phyloP scores from a whole-genome alignment of 2,329 filamentous ascomycete genomes.

The Xylariales sp. region DNA sequence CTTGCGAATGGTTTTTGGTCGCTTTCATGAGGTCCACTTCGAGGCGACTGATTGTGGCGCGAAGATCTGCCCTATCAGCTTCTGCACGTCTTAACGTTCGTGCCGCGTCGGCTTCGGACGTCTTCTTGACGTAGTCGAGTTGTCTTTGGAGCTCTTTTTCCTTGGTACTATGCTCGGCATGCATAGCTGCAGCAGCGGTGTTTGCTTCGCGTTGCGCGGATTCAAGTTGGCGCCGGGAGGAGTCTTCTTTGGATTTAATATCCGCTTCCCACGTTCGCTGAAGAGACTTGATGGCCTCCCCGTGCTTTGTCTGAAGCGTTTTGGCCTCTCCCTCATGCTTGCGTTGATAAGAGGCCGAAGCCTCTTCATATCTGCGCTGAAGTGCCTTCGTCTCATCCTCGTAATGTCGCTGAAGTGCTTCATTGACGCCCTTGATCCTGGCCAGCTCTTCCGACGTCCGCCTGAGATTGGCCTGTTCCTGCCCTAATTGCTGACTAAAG shows the following conservation, averaged over 20 bases:
- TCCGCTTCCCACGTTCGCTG: not conserved
- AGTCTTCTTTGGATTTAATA: constrained; percentile 32
- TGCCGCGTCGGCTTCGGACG: constrained; percentile 32
- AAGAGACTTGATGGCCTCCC: not conserved
- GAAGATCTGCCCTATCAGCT: constrained; percentile 27
- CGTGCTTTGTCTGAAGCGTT: constrained; percentile 2
- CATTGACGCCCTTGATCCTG: constrained; percentile 61
- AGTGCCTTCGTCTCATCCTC: constrained; percentile 56
- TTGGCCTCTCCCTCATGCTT: constrained; percentile 2
- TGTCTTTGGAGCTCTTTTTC: constrained; percentile 34
- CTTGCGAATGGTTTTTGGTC: constrained; percentile 55
- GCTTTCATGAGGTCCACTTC: constrained; percentile 60
- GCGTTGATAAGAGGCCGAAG: not conserved
- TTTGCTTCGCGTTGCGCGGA: constrained; percentile 20
- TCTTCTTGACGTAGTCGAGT: constrained; percentile 42
- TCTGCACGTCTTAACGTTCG: constrained; percentile 26
- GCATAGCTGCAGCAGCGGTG: constrained; percentile 18
- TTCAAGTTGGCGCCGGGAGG: constrained; percentile 27
- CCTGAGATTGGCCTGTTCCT: constrained; percentile 69
- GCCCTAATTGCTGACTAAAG: constrained; percentile 48
- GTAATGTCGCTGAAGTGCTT: constrained; percentile 66
- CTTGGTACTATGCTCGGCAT: constrained; percentile 26
- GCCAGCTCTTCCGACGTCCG: constrained; percentile 60
- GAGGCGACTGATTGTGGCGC: constrained; percentile 46
- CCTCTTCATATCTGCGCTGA: constrained; percentile 2